Conservation (phyloP, 2,329 filamentous ascomycete species). For the Epichloe gansuensis region DNA sequence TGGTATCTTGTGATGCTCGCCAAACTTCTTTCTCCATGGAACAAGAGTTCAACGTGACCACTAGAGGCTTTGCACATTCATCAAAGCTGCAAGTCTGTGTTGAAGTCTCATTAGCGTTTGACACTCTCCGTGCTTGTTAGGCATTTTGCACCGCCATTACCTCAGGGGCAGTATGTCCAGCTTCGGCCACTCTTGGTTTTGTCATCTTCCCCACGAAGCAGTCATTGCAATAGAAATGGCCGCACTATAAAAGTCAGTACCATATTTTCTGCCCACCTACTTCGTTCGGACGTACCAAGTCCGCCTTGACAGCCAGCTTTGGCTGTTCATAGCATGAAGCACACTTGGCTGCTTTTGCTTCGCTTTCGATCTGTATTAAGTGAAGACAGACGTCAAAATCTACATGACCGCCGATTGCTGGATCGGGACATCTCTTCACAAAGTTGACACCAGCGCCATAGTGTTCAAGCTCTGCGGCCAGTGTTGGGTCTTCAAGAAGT, state of each 20-base stretch:
- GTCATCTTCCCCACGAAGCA: conserved; percentile 9
- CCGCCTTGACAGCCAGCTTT: fast-evolving
- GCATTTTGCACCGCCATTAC: background rate
- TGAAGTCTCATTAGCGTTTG: background rate
- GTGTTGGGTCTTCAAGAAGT: background rate
- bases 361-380: conserved; percentile 7
- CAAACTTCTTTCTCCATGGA: background rate
- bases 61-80: background rate
- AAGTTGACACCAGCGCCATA: conserved; percentile 8
- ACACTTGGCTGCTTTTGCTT: conserved; percentile 1
- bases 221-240: conserved; percentile 17
- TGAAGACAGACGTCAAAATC: conserved; percentile 10
- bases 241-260: conserved; percentile 17
- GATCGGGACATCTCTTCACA: background rate
- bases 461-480: background rate
- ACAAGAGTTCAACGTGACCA: background rate
- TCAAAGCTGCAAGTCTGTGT: background rate
- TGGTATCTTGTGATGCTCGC: background rate
- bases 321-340: conserved; percentile 3
- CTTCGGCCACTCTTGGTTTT: background rate
- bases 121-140: fast-evolving
- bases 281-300: background rate
- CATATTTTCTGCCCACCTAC: background rate
- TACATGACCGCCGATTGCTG: conserved; percentile 10
- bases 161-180: background rate